Conservation (phyloP, 129 eudicot species). For the Tanacetum coccineum region DNA sequence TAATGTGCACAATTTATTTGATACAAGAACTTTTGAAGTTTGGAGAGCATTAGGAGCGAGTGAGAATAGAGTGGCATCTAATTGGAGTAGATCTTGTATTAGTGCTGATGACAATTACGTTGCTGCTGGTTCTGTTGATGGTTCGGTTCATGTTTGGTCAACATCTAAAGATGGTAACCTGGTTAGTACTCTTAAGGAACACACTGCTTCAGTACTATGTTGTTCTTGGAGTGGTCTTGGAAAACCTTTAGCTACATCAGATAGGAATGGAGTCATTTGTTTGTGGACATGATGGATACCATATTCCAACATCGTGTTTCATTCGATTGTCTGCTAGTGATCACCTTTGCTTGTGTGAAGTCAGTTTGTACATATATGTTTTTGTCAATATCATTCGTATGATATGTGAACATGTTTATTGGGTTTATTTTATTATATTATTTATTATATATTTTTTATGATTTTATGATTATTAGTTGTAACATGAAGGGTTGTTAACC, state of each 20-base stretch:
- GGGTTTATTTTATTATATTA: too few relatives aligned
- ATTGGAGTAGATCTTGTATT: slow-evolving; percentile 91
- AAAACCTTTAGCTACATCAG: slow-evolving; percentile 75
- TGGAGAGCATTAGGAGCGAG: slow-evolving; percentile 63
- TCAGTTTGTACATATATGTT: slow-evolving; percentile 24
- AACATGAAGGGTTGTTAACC: not conserved
- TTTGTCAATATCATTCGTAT: not conserved
- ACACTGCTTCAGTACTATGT: too few relatives aligned
- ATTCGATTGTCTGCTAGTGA: not conserved
- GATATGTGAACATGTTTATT: slow-evolving; percentile 7
- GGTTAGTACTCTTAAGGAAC: too few relatives aligned
- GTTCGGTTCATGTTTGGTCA: slow-evolving; percentile 41
- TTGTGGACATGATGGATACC: slow-evolving; percentile 48
- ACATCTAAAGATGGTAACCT: slow-evolving; percentile 13
- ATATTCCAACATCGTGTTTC: not conserved
- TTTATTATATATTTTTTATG: too few relatives aligned
- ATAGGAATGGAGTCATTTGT: slow-evolving; percentile 71
- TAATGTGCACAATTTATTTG: slow-evolving; percentile 81
- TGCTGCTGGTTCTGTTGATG: slow-evolving; percentile 48
- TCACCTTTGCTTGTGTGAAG: too few relatives aligned
- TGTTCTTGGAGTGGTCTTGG: too few relatives aligned
- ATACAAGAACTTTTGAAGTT: slow-evolving; percentile 71
- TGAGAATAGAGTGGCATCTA: slow-evolving; percentile 85
- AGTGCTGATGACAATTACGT: too few relatives aligned
- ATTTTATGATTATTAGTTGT: slow-evolving; percentile 12